Evolutionary conservation across 202 grass and related monocot genomes (phyloP), one percentile per base, ranked within the genome.

Genomic region (Saccharum hybrid): DNA sequence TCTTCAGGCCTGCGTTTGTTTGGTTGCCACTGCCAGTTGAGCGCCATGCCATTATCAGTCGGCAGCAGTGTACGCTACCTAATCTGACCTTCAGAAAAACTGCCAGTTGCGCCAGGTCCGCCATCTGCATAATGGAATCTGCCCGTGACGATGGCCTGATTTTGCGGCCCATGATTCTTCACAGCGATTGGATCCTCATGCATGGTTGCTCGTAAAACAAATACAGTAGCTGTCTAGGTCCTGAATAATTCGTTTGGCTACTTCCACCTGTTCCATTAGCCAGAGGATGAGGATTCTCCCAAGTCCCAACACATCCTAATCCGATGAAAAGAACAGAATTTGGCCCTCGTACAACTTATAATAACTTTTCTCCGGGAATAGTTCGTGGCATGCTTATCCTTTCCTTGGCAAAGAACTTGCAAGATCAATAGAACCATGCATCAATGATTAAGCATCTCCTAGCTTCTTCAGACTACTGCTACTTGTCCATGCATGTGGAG

Each of bases 21-120:
- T 85, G 52, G 0, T 28, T 46, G 63, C 77, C 85, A 81, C 37
- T 65, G 63, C 77, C 80, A 88, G 40, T 80, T 81, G 52, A 34
- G 6, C 21, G 51, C 46, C 28, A 9, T 59, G 46, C 15, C 71
- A 76, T 69, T 67, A 34, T 40, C 54, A 21, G 54, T 68, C 38
- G 66, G 51, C 65, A 72, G 22, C 63, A 63, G n/a, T 34, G 30
- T 7, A 16, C 39, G 72, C 6, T 41, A 36, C 69, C 51, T 41
- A 62, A 33, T 52, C 48, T 73, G 33, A 8, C 42, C 54, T 71
- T 22, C 36, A 38, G 71, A 43, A 85, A 81, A 76, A 4, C 54
- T 71, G 52, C 71, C 23, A 85, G 5, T 85, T 42, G 82, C 71
- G 3, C 4, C 52, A 60, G 15, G n/a, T 62, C 31, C 30, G 37